Base-by-base conservation (phyloP, 495 filamentous ascomycete species). In the Ramalina intermedia region DNA sequence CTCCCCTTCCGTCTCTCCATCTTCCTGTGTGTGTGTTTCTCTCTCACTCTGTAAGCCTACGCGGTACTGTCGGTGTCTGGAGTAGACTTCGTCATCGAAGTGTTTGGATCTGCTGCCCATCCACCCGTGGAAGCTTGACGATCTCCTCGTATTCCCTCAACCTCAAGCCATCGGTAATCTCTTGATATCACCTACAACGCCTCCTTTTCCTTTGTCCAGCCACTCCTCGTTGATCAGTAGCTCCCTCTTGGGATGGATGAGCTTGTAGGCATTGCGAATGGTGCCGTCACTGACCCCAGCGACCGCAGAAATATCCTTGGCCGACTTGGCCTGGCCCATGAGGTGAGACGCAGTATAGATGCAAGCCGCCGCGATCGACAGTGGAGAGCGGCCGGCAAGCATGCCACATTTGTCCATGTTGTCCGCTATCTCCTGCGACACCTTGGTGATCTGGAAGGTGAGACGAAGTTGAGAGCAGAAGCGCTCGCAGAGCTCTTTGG, bases 251-350 rank as follows among this genome's bases (percentile, higher is more conserved):
- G 70, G 67, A 58, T 86, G 87, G 40, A 98, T 73, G 58, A 82
- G 76, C 59, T 91, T 90, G 69, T 96, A 98, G 0, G 93, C 87
- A 42, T 85, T 88, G 42, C 89, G 84, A 53, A 98, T 95, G 1
- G 91, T 98, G 41, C 89, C 88, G 56, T 98, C 91, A 58, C 87
- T 94, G 26, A 96, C 91, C 51, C 85, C 84, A 4, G 82, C 84
- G 16, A 91, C 81, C 1, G 52, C 49, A 1, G 82, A 81, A 54
- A 96, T 94, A 47, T 94, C 84, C 63, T 90, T 91, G 37, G 89
- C 79, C 6, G 75, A 71, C 61, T 82, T 84, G n/a, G 75, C 65
- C 37, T 85, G 71, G 41, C 81, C 85, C 74, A 89, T 81, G 18
- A 96, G 70, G 59, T 87, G 75, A 0, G 85, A 86, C 7, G 86